Evolutionary conservation across 2,329 filamentous ascomycete genomes (phyloP), one percentile per base, ranked within the genome.

Genomic region (Xylariaceae sp.): DNA sequence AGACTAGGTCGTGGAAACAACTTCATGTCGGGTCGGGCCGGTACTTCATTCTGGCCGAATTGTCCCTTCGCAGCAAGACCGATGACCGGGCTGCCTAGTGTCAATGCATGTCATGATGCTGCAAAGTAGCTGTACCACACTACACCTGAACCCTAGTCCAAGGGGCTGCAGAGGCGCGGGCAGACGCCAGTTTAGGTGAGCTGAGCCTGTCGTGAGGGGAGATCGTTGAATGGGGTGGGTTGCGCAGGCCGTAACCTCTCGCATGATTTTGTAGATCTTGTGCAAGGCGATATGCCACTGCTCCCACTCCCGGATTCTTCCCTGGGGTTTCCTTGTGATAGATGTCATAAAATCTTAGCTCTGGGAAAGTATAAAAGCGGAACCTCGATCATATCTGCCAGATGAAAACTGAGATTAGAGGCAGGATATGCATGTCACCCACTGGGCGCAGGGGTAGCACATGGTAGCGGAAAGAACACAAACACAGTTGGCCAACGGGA

Each of bases 231-330:
- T 57, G 61, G 53, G 63, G 62, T 57, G 57, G 62, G 63, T 63
- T 62, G 63, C 60, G 67, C 65, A 68, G 66, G 64, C 65, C 69
- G 66, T 67, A 66, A 57, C 62, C 51, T 54, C 66, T 64, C 64
- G 68, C 67, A 66, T 64, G 58, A 67, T 68, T 70, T n/a, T 63
- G 61, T 64, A 77, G 77, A 80, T 80, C 77, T 78, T 76, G 78
- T 80, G 70, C 64, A 67, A 79, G 74, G 74, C 78, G 76, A 79
- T 72, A 72, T 64, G 69, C 77, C 72, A 73, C 67, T 68, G 67
- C 57, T 55, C 62, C 65, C 62, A 57, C 61, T 40, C 57, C 61
- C 65, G 59, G 62, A 53, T 42, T 40, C n/a, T 44, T 37, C 24
- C 47, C 26, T 30, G 42, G 47, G 37, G 36, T 37, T 55, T 39